phyloP scores from a whole-genome alignment of 768 basidiomycete species.

The Suillus paluster region DNA sequence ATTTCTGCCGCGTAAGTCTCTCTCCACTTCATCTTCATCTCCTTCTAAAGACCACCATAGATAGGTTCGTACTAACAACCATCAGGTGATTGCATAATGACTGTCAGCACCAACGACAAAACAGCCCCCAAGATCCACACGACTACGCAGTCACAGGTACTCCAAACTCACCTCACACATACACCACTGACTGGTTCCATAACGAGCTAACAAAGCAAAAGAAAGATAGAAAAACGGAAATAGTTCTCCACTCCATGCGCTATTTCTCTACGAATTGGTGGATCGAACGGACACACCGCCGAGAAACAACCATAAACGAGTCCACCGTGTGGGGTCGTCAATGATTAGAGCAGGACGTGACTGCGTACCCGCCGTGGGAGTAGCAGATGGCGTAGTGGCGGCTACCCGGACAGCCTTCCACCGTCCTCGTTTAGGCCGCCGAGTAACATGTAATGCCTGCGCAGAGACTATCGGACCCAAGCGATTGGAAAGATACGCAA shows the following conservation, averaged over 20 bases:
- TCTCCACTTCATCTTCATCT: not conserved
- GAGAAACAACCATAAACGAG: no score
- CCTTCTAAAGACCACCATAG: not conserved
- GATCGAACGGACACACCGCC: no score
- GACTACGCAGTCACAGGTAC: constrained; percentile 85
- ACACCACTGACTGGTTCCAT: constrained; percentile 2
- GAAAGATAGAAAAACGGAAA: no score
- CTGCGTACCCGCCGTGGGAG: no score
- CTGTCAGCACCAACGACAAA: constrained; percentile 73
- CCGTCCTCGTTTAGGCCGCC: not conserved
- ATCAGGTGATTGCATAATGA: constrained; percentile 75
- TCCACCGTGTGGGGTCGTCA: no score
- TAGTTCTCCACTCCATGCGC: no score
- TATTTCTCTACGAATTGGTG: no score
- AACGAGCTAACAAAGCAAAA: no score
- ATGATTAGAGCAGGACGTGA: no score
- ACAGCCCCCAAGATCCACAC: constrained; percentile 57
- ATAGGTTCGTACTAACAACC: not conserved
- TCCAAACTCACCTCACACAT: constrained; percentile 16
- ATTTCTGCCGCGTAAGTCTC: constrained; percentile 45
- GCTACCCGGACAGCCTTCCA: no score
- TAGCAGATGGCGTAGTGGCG: no score
- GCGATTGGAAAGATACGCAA: not conserved
- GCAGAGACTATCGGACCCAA: not conserved
- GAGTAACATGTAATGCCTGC: not conserved